Base-by-base conservation (phyloP, 2,329 filamentous ascomycete genomes). In the Hortaea sp. region DNA sequence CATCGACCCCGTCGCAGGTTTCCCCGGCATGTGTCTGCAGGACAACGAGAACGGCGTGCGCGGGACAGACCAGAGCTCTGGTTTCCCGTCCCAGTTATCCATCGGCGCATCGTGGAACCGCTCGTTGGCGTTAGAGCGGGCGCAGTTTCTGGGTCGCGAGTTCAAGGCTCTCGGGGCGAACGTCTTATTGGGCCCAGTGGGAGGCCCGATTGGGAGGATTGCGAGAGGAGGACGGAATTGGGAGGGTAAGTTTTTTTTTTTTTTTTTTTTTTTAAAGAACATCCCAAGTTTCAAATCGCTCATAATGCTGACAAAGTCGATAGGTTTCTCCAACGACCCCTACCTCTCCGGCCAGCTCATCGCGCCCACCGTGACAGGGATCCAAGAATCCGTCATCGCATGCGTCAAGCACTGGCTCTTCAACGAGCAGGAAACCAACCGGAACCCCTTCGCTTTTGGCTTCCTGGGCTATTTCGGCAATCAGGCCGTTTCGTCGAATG, bases 381-480 rank as follows among this genome's bases (percentile, higher is more conserved):
- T 54, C 44, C 52, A 51, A 49, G 52, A 63, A 46, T 63, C 58
- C 13, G 69, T 72, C 7, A 64, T 69, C 46, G 60, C 65, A 27
- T 64, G 59, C 32, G 61, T 64, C 28, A 62, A 63, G 51, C 60
- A 63, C 46, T 59, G 53, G 29, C 52, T 63, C 27, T 55, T 46
- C 29, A 61, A 63, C 42, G 60, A 63, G 45, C 55, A 59, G 46
- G 57, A 58, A 42, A 53, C 50, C 7, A 58, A 58, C 28, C 49
- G 57, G 7, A 53, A 41, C 20, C 50, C n/a, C 4, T 32, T 39
- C 12, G 76, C 0, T 7, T 72, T 95, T 5, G 89, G 95, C 57
- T 82, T 90, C 77, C 81, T 29, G 32, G 43, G 3, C 28, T 20
- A 20, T 20, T 20, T 20, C 20, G 20, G 20, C 20, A 49, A 52